Conservation (phyloP, 768 basidiomycete species). For the Baorangia bicolor region DNA sequence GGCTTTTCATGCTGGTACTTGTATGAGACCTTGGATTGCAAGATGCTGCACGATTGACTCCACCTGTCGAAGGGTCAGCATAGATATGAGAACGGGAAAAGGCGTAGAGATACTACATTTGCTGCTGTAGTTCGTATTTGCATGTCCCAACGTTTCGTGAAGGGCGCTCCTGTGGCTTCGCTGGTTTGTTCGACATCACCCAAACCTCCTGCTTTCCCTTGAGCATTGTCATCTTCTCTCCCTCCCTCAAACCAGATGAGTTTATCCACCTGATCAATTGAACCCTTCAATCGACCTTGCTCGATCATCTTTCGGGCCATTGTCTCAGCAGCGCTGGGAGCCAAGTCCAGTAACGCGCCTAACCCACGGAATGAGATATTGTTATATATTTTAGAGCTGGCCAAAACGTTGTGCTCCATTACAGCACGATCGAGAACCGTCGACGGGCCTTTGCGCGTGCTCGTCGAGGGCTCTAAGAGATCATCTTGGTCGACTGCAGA, state of each 20-base stretch:
- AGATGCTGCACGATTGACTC: conserved; percentile 86
- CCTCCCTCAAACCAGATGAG: conserved; percentile 91
- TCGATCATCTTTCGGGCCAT: conserved; percentile 99
- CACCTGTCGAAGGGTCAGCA: conserved; percentile 46
- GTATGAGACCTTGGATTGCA: conserved; percentile 67
- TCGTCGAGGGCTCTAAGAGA: conserved; percentile 52
- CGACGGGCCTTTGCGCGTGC: conserved; percentile 86
- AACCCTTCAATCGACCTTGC: conserved; percentile 88
- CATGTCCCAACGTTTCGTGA: conserved; percentile 95
- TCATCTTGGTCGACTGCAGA: conserved; percentile 61
- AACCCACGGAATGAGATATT: conserved; percentile 97
- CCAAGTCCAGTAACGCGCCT: conserved; percentile 84
- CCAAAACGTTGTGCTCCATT: conserved; percentile 97
- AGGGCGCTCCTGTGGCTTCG: conserved; percentile 84
- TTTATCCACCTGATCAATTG: conserved; percentile 94
- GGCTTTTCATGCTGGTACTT: conserved; percentile 22
- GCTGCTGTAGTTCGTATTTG: conserved; percentile 88
- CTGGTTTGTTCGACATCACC: conserved; percentile 84
- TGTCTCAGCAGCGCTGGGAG: conserved; percentile 90
- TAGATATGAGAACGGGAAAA: neutral
- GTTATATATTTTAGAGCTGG: conserved; percentile 95
- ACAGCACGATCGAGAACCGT: conserved; percentile 97
- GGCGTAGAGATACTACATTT: conserved; percentile 52
- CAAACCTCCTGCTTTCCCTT: conserved; percentile 91
- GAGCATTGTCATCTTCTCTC: conserved; percentile 86